A percentile compares a stretch with the other conserved stretches of the same genome.
phyloP scores from a whole-genome alignment of 2,329 filamentous ascomycete genomes.

The Colletotrichum nymphaeae region DNA sequence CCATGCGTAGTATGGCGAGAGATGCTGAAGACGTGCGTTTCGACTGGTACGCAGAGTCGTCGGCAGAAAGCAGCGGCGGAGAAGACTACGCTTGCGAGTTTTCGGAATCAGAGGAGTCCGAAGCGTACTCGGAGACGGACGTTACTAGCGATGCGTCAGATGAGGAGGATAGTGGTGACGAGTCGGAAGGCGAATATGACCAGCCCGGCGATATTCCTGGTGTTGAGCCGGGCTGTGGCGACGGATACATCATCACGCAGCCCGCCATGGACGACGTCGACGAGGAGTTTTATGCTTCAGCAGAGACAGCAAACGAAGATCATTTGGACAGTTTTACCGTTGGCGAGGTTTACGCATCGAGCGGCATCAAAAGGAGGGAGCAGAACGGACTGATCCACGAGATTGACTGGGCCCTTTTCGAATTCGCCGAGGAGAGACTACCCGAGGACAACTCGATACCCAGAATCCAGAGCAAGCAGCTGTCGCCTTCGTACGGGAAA shows the following conservation, averaged over 20 bases:
- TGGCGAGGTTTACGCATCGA: conserved; percentile 89
- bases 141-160: conserved; percentile 61
- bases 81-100: conserved; percentile 71
- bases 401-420: conserved; percentile 94
- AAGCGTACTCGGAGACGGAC: conserved; percentile 61
- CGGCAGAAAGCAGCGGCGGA: conserved; percentile 55
- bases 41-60: conserved; percentile 56
- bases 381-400: conserved; percentile 83
- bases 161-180: conserved; percentile 62
- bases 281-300: conserved; percentile 83
- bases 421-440: conserved; percentile 77
- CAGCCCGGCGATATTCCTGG: conserved; percentile 83
- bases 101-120: conserved; percentile 68
- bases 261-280: conserved; percentile 90
- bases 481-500: conserved; percentile 23
- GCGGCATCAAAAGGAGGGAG: conserved; percentile 83
- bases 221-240: conserved; percentile 78
- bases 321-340: conserved; percentile 84
- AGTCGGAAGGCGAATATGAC: conserved; percentile 65
- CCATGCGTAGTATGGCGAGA: conserved; percentile 52
- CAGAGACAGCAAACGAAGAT: conserved; percentile 79
- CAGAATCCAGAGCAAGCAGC: conserved; percentile 23
- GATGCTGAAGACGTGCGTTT: conserved; percentile 47
- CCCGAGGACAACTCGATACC: conserved; percentile 80
- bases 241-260: conserved; percentile 87